phyloP scores from a whole-genome alignment of 1,284 basidiomycete species.

The Lignosus rhinocerotis region DNA sequence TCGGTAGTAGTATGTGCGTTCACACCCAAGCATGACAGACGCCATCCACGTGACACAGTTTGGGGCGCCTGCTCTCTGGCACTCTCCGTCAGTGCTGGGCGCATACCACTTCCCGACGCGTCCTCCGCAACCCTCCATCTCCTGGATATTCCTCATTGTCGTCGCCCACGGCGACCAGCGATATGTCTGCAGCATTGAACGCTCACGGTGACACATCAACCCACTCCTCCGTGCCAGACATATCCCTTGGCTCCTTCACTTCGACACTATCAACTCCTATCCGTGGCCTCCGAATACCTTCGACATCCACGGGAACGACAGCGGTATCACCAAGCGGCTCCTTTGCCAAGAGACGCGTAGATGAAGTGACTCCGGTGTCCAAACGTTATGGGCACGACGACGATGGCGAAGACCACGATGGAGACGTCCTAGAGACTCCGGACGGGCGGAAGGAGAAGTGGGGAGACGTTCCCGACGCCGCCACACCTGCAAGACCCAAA shows the following conservation, averaged over 20 bases:
- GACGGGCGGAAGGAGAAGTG: slow-evolving; percentile 47
- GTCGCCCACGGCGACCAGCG: slow-evolving; percentile 7
- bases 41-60: too few species aligned
- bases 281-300: slow-evolving; percentile 49
- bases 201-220: slow-evolving; percentile 37
- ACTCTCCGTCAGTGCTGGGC: too few species aligned
- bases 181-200: slow-evolving; percentile 38
- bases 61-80: too few species aligned
- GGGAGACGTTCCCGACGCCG: slow-evolving; percentile 51
- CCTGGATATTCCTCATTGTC: neutral
- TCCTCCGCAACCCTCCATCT: neutral
- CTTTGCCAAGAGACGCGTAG: slow-evolving; percentile 28
- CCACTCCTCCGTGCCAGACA: slow-evolving; percentile 54
- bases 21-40: too few species aligned
- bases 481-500: slow-evolving; percentile 44
- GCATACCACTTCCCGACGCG: neutral
- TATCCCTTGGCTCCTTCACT: slow-evolving; percentile 61
- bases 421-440: slow-evolving; percentile 53
- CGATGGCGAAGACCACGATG: slow-evolving; percentile 38
- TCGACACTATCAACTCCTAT: slow-evolving; percentile 60
- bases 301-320: slow-evolving; percentile 51
- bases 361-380: slow-evolving; percentile 33
- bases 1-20: too few species aligned
- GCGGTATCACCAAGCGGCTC: slow-evolving; percentile 43
- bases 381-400: slow-evolving; percentile 33